Evolutionary conservation across 257 asterid genomes (phyloP).

Genomic region (Ilex aquifolium): DNA sequence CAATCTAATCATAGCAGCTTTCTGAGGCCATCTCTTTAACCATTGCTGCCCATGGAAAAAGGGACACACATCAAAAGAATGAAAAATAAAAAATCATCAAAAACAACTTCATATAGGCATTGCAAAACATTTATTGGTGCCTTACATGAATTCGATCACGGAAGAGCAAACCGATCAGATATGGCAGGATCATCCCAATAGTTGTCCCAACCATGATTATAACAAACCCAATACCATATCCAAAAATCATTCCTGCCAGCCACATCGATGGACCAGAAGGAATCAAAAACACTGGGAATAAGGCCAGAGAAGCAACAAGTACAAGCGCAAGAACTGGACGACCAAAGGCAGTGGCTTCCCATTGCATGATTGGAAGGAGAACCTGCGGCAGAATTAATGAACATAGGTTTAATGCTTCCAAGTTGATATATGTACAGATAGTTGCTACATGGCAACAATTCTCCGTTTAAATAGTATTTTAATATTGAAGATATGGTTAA

Average conservation of each 20-base stretch:
- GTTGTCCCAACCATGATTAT: constrained; percentile 89
- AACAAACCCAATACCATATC: constrained; percentile 82
- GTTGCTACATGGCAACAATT: background rate
- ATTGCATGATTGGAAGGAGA: constrained; percentile 65
- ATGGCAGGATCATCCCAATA: constrained; percentile 78
- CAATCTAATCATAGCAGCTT: constrained; percentile 74
- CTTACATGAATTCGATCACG: constrained; percentile 81
- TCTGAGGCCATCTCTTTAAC: constrained; percentile 88
- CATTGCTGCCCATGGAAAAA: constrained; percentile 49
- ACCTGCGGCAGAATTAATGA: constrained; percentile 31
- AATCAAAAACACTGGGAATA: constrained; percentile 73
- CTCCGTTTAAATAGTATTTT: too few relatives aligned
- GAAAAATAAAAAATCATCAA: background rate
- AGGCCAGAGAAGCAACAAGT: constrained; percentile 72
- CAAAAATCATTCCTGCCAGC: constrained; percentile 96
- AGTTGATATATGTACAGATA: background rate
- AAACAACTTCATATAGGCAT: background rate
- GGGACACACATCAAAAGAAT: constrained; percentile 2
- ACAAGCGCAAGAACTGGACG: constrained; percentile 75
- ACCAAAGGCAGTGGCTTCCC: constrained; percentile 94
- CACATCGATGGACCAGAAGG: constrained; percentile 99
- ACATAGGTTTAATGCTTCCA: background rate
- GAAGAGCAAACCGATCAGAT: constrained; percentile 66
- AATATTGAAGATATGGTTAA: too few relatives aligned
- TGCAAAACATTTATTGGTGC: background rate